Evolutionary conservation across 2,329 filamentous ascomycete genomes (phyloP).

Genomic region (Cladosporium sp.): DNA sequence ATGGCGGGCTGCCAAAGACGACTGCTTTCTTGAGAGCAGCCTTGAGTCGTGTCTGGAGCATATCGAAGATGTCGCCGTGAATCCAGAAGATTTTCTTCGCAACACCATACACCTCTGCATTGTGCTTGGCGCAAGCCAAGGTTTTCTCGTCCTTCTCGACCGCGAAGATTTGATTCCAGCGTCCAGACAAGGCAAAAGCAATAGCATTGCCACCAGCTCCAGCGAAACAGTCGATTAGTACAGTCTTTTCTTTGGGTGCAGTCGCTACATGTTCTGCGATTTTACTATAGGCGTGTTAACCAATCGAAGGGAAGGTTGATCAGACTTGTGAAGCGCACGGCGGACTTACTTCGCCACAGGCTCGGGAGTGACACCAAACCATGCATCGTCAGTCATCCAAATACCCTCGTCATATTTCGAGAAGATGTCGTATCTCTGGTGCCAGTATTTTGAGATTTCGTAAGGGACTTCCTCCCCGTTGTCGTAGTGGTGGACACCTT

Average conservation of each 20-base stretch:
- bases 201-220: conserved; percentile 93
- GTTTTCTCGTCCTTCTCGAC: conserved; percentile 79
- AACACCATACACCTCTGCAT: conserved; percentile 81
- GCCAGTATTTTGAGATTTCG: conserved; percentile 89
- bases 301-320: background rate
- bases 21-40: conserved; percentile 49
- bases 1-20: conserved; percentile 68
- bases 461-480: conserved; percentile 66
- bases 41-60: conserved; percentile 52
- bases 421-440: conserved; percentile 83
- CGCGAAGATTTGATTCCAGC: conserved; percentile 79
- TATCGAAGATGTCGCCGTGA: conserved; percentile 78
- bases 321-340: background rate
- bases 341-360: conserved; percentile 70
- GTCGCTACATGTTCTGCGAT: conserved; percentile 68
- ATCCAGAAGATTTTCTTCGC: conserved; percentile 77
- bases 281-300: conserved; percentile 49
- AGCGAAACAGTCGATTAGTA: conserved; percentile 82
- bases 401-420: conserved; percentile 81
- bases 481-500: conserved; percentile 71
- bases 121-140: conserved; percentile 86
- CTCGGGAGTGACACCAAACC: conserved; percentile 96
- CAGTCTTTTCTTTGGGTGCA: conserved; percentile 51
- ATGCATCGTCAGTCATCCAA: conserved; percentile 86
- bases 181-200: conserved; percentile 76